Base-by-base conservation (phyloP, 2,329 filamentous ascomycete species). In the Fusarium guadeloupense region DNA sequence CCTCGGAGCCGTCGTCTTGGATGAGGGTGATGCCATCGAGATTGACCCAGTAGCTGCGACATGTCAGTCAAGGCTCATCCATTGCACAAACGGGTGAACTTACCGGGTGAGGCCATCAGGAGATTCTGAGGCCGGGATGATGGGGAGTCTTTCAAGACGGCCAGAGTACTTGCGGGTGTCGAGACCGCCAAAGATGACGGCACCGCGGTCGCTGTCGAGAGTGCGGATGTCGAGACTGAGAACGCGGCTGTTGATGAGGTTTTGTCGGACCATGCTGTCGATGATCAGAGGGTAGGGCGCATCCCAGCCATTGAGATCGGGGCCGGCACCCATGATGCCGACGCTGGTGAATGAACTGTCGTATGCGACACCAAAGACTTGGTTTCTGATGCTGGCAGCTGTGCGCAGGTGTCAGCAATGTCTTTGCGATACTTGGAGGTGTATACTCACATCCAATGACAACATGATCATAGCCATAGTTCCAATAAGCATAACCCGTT, bases 91-190 rank as follows among this genome's bases (percentile, higher is more conserved):
- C 4, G 16, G 6, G 21, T 12, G 26, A 21, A 34, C 54, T 26
- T 53, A 66, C 66, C 75, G 74, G 21, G 73, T 74, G 37, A 62
- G 59, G 4, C 67, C 64, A 47, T 77, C 75, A 21, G 75, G 75
- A 5, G 75, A 70, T 7, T 74, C 59, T 6, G 69, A 74, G 5
- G 74, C 67, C 14, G 79, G 78, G 57, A 87, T 77, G 59, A 89
- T 83, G 37, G 85, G 84, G 1, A 86, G 75, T 44, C 82, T 85
- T 60, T 80, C 72, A 4, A 89, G 80, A 4, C 71, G 68, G 16
- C 85, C 86, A 3, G 75, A 74, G 65, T 79, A 87, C 68, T 86
- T 87, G 48, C 75, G 79, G 4, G 76, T 82, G 63, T 87, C 82
- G 42, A 87, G 78, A 16, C 85, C 85, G 17, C 85, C 85, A 42